Evolutionary conservation across 345 rosid species (phyloP), one percentile per base, ranked within the genome.

Genomic region (Lepidium didymum): DNA sequence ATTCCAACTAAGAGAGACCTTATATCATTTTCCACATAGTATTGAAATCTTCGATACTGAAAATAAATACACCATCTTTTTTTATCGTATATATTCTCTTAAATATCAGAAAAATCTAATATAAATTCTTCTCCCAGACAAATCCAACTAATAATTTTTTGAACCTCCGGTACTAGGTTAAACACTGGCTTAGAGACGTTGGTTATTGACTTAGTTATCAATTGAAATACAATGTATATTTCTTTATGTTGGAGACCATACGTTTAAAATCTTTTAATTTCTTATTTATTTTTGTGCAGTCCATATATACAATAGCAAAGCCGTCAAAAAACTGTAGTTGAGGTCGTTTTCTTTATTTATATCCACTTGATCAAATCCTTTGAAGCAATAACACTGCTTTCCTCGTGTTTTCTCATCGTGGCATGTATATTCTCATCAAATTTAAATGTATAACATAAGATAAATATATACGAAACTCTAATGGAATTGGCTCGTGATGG

Each of bases 321-420:
- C 64, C 75, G 51, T 45, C 6, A 45, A 27, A 61, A 54, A 9
- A 43, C 5, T 46, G 36, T 18, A 46, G 43, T 10, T 10, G 64
- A 56, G 47, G 70, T 72, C 64, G 52, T 37, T 63, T 36, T 55
- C 51, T 25, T 13, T 55, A 41, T 25, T 23, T 37, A 45, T 13
- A 38, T 51, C 70, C 62, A 72, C 76, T 72, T 63, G 76, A 45
- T 29, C 7, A 29, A 29, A 27, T 40, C 70, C 18, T 25, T 18
- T 36, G 33, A 27, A 53, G 56, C 50, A 62, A 54, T 18, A 27
- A 25, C 23, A 4, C 35, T 44, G 2, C 35, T 64, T 72, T 72
- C 70, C 76, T 72, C 64, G 60, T 64, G 31, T 46, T 64, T 72
- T 64, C 64, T 23, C 19, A 29, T 44, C 52, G 51, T 16, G 64